Base-by-base conservation (phyloP, 2,329 filamentous ascomycete species). In the Dendryphion nanum region DNA sequence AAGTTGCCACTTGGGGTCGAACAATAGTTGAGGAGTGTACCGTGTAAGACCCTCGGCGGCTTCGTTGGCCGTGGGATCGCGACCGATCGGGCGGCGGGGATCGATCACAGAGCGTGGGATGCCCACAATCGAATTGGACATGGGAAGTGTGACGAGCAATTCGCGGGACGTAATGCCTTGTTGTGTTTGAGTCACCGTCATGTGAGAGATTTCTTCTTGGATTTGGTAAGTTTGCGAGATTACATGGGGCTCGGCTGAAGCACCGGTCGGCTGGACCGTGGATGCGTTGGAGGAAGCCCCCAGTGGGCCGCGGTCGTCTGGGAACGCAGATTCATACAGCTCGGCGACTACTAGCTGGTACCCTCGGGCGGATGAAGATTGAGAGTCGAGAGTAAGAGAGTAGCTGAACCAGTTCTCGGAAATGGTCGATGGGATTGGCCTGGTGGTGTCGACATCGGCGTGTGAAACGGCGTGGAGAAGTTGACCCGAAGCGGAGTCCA, bases 351-450 rank as follows among this genome's bases (percentile, higher is more conserved):
- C 78, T 6, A 97, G 76, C 54, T 95, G 88, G 64, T 95, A 87
- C 24, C 90, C 90, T 64, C 89, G 88, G 37, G 54, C 41, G 13
- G 62, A 49, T 38, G 76, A 73, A n/a, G 74, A 67, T 3, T 69
- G 56, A 17, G 75, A 70, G 44, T 82, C 78, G 6, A 67, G 53
- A 1, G 75, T 71, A 64, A 90, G 86, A 6, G 88, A 85, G 71
- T 95, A 97, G 5, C 83, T 78, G 58, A 94, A 90, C 89, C 91
- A 97, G 68, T 98, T 97, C 72, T 98, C 93, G 0, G 89, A 86
- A 36, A 96, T 75, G 18, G 82, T 79, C 29, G 89, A 89, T 16
- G 85, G 75, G 43, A 95, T 85, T 0, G 83, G 77, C 59, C 89
- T 84, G 33, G 69, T 73, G 1, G 79, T 74, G 58, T 97, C 90